These are phyloP conservation scores for Fusarium lateritium DNA, from an alignment of 2,329 filamentous ascomycete species.

Conservation along the genomic window DNA sequence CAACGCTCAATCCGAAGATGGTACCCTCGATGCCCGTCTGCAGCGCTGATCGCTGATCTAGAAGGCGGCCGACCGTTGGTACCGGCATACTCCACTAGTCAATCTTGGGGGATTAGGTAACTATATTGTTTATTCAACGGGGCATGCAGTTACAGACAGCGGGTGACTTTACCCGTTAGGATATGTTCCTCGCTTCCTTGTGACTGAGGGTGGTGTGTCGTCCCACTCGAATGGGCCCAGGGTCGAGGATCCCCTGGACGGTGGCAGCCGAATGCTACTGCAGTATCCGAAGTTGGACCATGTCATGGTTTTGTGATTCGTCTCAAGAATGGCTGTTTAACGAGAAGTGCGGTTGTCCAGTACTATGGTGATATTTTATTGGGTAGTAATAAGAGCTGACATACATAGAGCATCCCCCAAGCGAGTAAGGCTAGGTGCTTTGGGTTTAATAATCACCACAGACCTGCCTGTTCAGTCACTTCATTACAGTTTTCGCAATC, in stretches of 20 bases:
- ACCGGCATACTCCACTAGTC: background rate
- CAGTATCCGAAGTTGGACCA: background rate
- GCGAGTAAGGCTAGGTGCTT: background rate
- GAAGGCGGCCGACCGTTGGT: conserved; percentile 10
- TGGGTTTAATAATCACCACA: background rate
- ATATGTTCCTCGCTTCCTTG: background rate
- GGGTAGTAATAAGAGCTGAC: conserved; percentile 11
- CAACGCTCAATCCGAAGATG: background rate
- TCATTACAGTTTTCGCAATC: background rate
- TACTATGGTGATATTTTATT: background rate
- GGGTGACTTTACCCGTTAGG: conserved; percentile 1
- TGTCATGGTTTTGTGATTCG: background rate
- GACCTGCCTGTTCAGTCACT: conserved; percentile 28
- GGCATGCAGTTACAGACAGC: background rate
- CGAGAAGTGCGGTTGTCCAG: background rate
- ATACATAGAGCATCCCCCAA: background rate
- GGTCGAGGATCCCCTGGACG: conserved; percentile 1
- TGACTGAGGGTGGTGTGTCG: background rate
- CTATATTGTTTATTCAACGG: conserved; percentile 1
- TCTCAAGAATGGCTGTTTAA: background rate
- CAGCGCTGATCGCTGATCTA: background rate
- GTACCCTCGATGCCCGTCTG: background rate
- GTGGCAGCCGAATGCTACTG: background rate
- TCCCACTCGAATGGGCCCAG: background rate
- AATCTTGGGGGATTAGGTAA: background rate